A percentile compares a stretch with the other conserved stretches of the same genome.
phyloP scores from a whole-genome alignment of 2,329 filamentous ascomycete genomes.

The Alternaria rosae region DNA sequence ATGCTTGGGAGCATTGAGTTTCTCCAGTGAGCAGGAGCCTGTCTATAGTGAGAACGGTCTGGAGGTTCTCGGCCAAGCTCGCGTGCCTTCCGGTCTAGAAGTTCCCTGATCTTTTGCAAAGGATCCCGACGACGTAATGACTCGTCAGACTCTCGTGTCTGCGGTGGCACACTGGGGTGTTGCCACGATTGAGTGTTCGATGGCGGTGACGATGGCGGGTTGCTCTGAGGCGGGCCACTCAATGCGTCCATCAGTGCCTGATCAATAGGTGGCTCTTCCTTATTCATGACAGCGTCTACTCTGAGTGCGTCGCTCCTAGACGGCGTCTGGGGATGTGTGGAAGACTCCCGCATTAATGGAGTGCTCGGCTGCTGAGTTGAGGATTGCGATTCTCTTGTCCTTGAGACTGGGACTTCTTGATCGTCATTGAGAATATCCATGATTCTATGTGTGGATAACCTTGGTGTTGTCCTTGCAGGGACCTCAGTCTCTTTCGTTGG shows the following conservation, averaged over 20 bases:
- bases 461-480: slow-evolving; percentile 32
- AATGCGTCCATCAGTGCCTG: slow-evolving; percentile 31
- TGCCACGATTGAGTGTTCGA: slow-evolving; percentile 23
- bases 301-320: slow-evolving; percentile 26
- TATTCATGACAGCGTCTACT: slow-evolving; percentile 29
- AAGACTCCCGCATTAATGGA: slow-evolving; percentile 19
- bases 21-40: slow-evolving; percentile 1
- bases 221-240: slow-evolving; percentile 23
- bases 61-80: slow-evolving; percentile 27
- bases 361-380: slow-evolving; percentile 27
- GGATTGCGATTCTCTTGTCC: slow-evolving; percentile 26
- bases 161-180: slow-evolving; percentile 20
- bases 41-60: slow-evolving; percentile 25
- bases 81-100: slow-evolving; percentile 36
- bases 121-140: slow-evolving; percentile 34
- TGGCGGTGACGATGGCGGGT: slow-evolving; percentile 31
- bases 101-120: slow-evolving; percentile 34
- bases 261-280: slow-evolving; percentile 31
- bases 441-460: slow-evolving; percentile 45
- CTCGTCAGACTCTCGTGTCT: slow-evolving; percentile 31
- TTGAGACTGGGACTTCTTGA: slow-evolving; percentile 37
- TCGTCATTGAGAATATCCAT: slow-evolving; percentile 50
- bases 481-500: slow-evolving; percentile 14
- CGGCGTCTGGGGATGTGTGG: slow-evolving; percentile 26
- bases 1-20: background rate